These are phyloP conservation scores for Xylaria flabelliformis DNA, from an alignment of 495 filamentous ascomycete species.

Conservation along the genomic window DNA sequence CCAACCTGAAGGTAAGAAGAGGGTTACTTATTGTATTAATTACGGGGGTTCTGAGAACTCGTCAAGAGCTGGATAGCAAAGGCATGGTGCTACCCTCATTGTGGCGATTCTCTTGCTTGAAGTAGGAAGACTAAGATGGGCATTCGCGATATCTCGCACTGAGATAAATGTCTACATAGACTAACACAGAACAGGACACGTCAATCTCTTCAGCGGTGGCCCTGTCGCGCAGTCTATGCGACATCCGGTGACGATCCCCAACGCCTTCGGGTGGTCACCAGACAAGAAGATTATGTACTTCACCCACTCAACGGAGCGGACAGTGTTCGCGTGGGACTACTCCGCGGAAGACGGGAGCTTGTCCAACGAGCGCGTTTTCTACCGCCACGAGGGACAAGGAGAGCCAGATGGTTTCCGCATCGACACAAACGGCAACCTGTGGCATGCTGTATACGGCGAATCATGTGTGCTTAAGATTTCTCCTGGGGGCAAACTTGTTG, in stretches of 20 bases:
- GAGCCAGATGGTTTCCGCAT: constrained; percentile 79
- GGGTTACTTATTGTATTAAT: not conserved
- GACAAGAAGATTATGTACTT: constrained; percentile 82
- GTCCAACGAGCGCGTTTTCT: constrained; percentile 72
- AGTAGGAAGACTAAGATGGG: constrained; percentile 3
- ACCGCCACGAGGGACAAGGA: constrained; percentile 63
- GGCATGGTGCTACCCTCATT: not conserved
- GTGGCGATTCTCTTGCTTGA: not conserved
- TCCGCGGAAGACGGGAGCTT: constrained; percentile 61
- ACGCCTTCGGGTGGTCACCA: constrained; percentile 76
- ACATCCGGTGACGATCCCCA: constrained; percentile 75
- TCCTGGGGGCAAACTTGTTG: constrained; percentile 67
- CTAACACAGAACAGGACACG: constrained; percentile 40
- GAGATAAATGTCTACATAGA: constrained; percentile 8
- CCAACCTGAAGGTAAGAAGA: constrained; percentile 55
- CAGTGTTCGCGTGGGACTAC: constrained; percentile 79
- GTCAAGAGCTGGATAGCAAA: not conserved
- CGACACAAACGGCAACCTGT: constrained; percentile 74
- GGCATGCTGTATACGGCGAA: constrained; percentile 80
- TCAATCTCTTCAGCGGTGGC: constrained; percentile 46
- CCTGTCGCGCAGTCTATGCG: constrained; percentile 33
- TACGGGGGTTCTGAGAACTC: not conserved
- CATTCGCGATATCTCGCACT: not conserved
- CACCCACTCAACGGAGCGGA: constrained; percentile 75
- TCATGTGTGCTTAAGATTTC: constrained; percentile 70